phyloP scores from a whole-genome alignment of 306 rosid species.

The Lablab purpureus region DNA sequence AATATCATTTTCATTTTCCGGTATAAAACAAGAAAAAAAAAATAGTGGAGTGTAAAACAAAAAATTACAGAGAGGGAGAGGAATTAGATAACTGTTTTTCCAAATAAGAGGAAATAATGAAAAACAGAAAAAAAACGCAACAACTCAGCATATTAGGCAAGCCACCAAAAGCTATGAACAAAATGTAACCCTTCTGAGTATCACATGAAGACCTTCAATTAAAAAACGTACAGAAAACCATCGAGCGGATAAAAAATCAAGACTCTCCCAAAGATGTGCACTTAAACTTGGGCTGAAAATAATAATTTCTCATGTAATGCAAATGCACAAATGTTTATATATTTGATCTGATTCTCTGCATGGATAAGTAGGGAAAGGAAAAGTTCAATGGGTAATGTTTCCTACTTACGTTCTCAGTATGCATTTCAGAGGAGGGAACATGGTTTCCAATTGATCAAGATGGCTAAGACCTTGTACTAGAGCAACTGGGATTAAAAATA shows the following conservation, averaged over 20 bases:
- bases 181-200: neutral
- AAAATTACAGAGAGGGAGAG: neutral
- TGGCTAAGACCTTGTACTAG: slow-evolving; percentile 79
- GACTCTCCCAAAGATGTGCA: neutral
- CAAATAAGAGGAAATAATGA: neutral
- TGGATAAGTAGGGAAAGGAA: slow-evolving; percentile 4
- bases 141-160: neutral
- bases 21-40: neutral
- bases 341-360: slow-evolving; percentile 16
- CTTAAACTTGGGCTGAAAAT: neutral
- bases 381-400: slow-evolving; percentile 34
- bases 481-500: slow-evolving; percentile 80
- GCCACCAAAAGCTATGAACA: neutral
- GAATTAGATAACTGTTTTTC: neutral
- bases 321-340: neutral
- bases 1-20: neutral
- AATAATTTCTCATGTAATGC: neutral
- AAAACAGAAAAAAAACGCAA: neutral
- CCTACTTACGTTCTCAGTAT: slow-evolving; percentile 69
- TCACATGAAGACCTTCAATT: neutral
- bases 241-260: neutral
- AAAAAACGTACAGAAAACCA: neutral
- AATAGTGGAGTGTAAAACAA: neutral
- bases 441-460: slow-evolving; percentile 70
- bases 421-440: slow-evolving; percentile 70